Evolutionary conservation across 2,329 filamentous ascomycete species (phyloP), one percentile per base, ranked within the genome.

Genomic region (Verticillium zaregamsianum): DNA sequence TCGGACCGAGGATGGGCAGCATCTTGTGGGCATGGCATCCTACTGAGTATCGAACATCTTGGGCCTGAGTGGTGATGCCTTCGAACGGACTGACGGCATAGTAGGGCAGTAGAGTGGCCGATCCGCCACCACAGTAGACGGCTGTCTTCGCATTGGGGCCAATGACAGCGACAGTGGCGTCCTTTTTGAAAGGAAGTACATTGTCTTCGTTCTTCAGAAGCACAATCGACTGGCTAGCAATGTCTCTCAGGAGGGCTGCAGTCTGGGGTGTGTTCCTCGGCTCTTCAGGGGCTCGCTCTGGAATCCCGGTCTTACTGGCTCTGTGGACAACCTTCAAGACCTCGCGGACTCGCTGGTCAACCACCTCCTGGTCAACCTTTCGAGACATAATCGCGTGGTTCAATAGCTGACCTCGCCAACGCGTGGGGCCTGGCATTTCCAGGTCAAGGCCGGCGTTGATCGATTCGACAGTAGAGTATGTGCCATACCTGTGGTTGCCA

Each of bases 131-230:
- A 45, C 67, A 70, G 6, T 68, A 67, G 3, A 67, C 65, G 4
- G 70, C 60, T 8, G 67, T 71, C 57, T 79, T 81, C 17, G 82
- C 75, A 60, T 85, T 84, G 17, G 82, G 82, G 3, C 82, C 83
- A 60, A 86, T 84, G 12, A 85, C 28, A 37, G 57, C 57, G 23
- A 58, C 57, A 28, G 35, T 40, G n/a, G 9, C 17, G 9, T 23
- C 23, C 17, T 35, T 20, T 5, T 45, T 17, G 7, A 58, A 20
- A 1, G 62, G 60, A 39, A 63, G 54, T 0, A 62, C 40, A 3
- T 49, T 11, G n/a, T 37, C 54, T 14, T 40, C 35, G 35, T 62
- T 63, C 15, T 58, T 59, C 1, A 60, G 57, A 17, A 60, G 35
- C 14, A 62, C 12, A 2, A 62, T 40, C 8, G 59, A 58, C 8